Percentiles rank a stretch among this genome's conserved stretches.
phyloP scores from a whole-genome alignment of 257 asterid genomes.

The Solanum arcanum region DNA sequence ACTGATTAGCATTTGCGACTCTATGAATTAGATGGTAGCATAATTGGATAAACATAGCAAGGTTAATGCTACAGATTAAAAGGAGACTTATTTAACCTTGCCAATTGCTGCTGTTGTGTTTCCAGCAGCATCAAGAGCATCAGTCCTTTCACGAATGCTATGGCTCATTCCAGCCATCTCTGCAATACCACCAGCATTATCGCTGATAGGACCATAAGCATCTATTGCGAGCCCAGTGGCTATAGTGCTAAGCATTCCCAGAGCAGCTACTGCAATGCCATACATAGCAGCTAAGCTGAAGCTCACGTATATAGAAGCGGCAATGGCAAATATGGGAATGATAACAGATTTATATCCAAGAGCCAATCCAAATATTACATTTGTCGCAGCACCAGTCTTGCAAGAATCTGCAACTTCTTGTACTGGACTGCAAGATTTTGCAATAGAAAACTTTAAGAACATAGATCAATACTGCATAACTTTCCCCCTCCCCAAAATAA shows the following conservation, averaged over 20 bases:
- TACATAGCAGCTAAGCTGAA: neutral
- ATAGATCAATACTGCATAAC: neutral
- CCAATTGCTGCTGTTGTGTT: neutral
- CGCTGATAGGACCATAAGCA: neutral
- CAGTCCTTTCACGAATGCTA: neutral
- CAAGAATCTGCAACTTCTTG: neutral
- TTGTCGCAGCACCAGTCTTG: neutral
- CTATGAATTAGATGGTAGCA: too few relatives aligned
- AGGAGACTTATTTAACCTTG: neutral
- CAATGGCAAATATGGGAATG: neutral
- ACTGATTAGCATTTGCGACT: too few relatives aligned
- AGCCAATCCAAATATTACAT: neutral
- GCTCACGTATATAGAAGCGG: neutral
- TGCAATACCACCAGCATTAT: neutral
- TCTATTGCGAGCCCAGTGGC: neutral
- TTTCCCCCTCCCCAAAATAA: neutral
- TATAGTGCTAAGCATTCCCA: neutral
- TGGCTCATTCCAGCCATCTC: neutral
- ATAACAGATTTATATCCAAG: neutral
- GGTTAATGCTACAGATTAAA: neutral
- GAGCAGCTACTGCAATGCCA: neutral
- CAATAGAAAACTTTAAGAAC: neutral
- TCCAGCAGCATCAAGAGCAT: neutral
- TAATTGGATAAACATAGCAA: neutral
- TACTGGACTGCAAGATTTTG: neutral